phyloP scores from a whole-genome alignment of 75 land plant genomes.

The Cryptomeria japonica region DNA sequence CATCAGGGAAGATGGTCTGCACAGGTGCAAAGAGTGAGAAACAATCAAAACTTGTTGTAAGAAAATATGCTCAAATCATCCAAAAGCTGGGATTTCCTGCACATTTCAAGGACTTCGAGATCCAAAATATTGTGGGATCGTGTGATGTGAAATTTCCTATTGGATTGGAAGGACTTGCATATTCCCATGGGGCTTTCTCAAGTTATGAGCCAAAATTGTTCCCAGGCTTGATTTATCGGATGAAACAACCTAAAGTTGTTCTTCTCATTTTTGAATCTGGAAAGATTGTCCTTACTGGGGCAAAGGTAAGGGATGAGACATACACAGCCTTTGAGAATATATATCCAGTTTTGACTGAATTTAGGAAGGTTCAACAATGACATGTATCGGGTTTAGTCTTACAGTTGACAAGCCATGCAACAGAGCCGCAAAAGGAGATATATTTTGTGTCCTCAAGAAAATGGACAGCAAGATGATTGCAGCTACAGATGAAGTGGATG shows the following conservation, averaged over 20 bases:
- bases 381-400: neutral
- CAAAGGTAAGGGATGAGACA: constrained; percentile 60
- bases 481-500: no score
- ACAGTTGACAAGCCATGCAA: neutral
- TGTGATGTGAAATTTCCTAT: constrained; percentile 95
- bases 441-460: no score
- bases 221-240: constrained; percentile 52
- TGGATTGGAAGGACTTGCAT: constrained; percentile 83
- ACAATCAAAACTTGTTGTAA: constrained; percentile 56
- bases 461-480: no score
- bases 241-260: constrained; percentile 63
- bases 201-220: constrained; percentile 68
- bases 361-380: constrained; percentile 56
- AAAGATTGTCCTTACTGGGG: constrained; percentile 57
- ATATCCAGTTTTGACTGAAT: constrained; percentile 57
- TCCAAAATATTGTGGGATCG: constrained; percentile 89
- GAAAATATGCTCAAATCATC: constrained; percentile 91
- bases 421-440: neutral
- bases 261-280: constrained; percentile 57
- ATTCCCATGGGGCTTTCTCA: constrained; percentile 81
- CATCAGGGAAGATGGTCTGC: constrained; percentile 60
- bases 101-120: constrained; percentile 89
- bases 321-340: constrained; percentile 62
- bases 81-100: constrained; percentile 95
- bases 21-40: constrained; percentile 64